Conservation (phyloP, 352 stramenopile species). For the Globisporangium okanoganense region DNA sequence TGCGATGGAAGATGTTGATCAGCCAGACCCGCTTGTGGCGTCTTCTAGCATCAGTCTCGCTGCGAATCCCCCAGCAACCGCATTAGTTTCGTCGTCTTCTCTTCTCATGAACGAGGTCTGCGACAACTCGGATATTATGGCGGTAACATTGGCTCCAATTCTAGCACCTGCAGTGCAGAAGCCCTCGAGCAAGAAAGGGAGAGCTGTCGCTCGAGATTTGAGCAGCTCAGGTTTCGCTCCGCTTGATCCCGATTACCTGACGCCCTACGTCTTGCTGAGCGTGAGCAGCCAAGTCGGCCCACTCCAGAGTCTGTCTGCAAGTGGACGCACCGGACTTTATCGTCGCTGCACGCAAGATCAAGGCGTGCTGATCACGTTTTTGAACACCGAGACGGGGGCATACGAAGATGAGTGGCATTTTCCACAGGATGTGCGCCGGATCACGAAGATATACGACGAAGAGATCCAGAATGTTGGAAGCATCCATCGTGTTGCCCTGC, state of each 20-base stretch:
- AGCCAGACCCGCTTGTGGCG: conserved; percentile 59
- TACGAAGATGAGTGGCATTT: conserved; percentile 84
- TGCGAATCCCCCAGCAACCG: conserved; percentile 8
- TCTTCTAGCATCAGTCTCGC: conserved; percentile 7
- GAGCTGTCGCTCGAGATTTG: conserved; percentile 14
- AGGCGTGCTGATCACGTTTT: conserved; percentile 74
- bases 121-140: conserved; percentile 70
- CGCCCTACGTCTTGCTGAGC: conserved; percentile 71
- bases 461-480: conserved; percentile 54
- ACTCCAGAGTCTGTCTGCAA: conserved; percentile 59
- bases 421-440: conserved; percentile 68
- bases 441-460: conserved; percentile 82
- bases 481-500: conserved; percentile 71
- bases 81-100: conserved; percentile 7
- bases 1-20: conserved; percentile 77
- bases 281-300: conserved; percentile 68
- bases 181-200: conserved; percentile 7
- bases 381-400: conserved; percentile 83
- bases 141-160: conserved; percentile 74
- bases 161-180: conserved; percentile 43
- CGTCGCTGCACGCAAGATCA: conserved; percentile 47
- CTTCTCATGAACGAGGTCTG: conserved; percentile 11
- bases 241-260: conserved; percentile 70
- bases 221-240: conserved; percentile 46
- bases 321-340: conserved; percentile 68